Percentiles rank a stretch among this genome's conserved stretches.
Conservation (phyloP, 768 basidiomycete species). For the Lactifluus echinatus region DNA sequence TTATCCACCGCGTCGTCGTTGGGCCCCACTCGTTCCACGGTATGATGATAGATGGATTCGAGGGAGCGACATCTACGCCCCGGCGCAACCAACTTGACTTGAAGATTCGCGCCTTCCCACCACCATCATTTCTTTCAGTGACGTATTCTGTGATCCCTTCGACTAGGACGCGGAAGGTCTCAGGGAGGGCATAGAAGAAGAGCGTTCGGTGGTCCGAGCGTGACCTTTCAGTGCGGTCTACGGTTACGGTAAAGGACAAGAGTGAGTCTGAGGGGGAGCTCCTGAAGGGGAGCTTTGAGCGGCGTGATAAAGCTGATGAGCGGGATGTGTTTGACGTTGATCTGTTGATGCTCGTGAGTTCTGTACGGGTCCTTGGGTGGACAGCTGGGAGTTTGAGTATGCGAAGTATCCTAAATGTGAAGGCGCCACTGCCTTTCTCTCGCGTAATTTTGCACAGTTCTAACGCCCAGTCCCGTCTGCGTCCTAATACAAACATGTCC, state of each 20-base stretch:
- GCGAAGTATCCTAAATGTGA: not conserved
- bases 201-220: not conserved
- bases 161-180: not conserved
- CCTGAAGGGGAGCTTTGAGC: constrained; percentile 1
- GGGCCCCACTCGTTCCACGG: constrained; percentile 13
- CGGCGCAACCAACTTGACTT: not conserved
- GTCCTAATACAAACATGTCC: not conserved
- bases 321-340: not conserved
- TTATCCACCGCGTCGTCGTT: constrained; percentile 2
- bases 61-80: not conserved
- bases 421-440: not conserved
- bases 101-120: not conserved
- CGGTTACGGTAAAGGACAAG: constrained; percentile 1
- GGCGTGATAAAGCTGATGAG: not conserved
- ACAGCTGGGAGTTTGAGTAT: constrained; percentile 2
- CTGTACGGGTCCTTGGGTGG: not conserved
- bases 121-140: not conserved
- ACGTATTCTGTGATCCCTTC: not conserved
- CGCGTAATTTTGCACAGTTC: not conserved
- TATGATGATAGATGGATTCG: not conserved
- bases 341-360: not conserved
- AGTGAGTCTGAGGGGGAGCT: not conserved
- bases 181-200: not conserved
- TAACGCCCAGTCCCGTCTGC: constrained; percentile 3
- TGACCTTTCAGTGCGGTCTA: not conserved